These are phyloP conservation scores for Eucalyptus marginata DNA, from an alignment of 345 rosid genomes.

Conservation along the genomic window DNA sequence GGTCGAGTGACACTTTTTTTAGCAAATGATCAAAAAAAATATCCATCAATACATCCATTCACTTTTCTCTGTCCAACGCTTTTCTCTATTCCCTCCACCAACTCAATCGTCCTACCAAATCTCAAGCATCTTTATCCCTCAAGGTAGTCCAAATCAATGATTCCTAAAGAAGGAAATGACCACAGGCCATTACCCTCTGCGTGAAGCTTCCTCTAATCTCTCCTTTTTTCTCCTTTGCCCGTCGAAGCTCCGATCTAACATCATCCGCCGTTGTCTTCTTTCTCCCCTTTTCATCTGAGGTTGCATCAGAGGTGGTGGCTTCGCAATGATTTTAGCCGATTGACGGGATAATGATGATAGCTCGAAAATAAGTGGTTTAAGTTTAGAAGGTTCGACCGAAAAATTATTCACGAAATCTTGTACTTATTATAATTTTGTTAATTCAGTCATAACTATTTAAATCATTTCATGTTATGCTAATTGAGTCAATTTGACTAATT, in stretches of 20 bases:
- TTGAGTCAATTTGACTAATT: neutral
- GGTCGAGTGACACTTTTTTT: neutral
- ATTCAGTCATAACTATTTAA: no score
- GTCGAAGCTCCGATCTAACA: neutral
- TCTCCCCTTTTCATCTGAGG: neutral
- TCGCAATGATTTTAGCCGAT: neutral
- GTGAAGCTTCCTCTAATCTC: neutral
- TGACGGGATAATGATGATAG: neutral
- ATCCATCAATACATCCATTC: neutral
- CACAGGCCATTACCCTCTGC: neutral
- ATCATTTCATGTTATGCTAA: no score
- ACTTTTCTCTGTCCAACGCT: neutral
- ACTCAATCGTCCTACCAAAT: neutral
- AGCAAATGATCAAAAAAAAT: neutral
- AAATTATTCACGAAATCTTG: neutral
- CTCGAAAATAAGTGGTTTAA: neutral
- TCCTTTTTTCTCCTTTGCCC: neutral
- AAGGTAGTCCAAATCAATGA: neutral
- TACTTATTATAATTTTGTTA: no score
- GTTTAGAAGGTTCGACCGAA: rapidly evolving
- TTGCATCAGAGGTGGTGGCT: neutral
- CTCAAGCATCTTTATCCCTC: neutral
- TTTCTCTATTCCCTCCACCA: neutral
- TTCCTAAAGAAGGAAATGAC: neutral
- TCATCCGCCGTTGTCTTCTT: neutral